These are phyloP conservation scores for Austroboletus novae-zelandiae DNA, from an alignment of 1,284 basidiomycete genomes.

Conservation along the genomic window DNA sequence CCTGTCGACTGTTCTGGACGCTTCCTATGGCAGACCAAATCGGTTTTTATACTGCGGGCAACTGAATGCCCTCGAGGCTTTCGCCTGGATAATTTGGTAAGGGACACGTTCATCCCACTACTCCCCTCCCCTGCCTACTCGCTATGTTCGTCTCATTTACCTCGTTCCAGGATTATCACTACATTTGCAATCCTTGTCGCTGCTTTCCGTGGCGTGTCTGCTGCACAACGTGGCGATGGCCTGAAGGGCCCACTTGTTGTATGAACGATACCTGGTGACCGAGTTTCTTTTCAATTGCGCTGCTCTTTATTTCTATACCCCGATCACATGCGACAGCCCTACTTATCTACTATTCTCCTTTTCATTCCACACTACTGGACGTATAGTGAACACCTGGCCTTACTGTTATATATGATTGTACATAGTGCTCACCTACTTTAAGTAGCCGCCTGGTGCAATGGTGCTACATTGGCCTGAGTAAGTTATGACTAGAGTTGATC, in stretches of 20 bases:
- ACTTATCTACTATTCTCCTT: too few species aligned
- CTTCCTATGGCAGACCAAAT: slow-evolving; percentile 33
- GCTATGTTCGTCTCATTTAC: background rate
- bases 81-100: slow-evolving; percentile 63
- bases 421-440: too few species aligned
- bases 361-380: too few species aligned
- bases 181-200: slow-evolving; percentile 53
- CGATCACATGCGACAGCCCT: too few species aligned
- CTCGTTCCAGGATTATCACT: slow-evolving; percentile 46
- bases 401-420: too few species aligned
- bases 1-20: background rate
- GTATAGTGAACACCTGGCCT: too few species aligned
- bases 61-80: slow-evolving; percentile 58
- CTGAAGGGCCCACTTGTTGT: slow-evolving; percentile 45
- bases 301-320: too few species aligned
- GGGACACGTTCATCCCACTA: slow-evolving; percentile 10
- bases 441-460: too few species aligned
- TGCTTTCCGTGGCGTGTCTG: slow-evolving; percentile 49
- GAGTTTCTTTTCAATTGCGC: too few species aligned
- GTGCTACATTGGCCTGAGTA: too few species aligned
- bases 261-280: slow-evolving; percentile 9
- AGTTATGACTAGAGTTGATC: too few species aligned
- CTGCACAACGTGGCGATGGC: slow-evolving; percentile 56
- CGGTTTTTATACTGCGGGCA: slow-evolving; percentile 64
- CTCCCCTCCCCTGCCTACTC: too few species aligned